Conservation (phyloP, 108 stramenopile species). For the Cyclotella cryptica region DNA sequence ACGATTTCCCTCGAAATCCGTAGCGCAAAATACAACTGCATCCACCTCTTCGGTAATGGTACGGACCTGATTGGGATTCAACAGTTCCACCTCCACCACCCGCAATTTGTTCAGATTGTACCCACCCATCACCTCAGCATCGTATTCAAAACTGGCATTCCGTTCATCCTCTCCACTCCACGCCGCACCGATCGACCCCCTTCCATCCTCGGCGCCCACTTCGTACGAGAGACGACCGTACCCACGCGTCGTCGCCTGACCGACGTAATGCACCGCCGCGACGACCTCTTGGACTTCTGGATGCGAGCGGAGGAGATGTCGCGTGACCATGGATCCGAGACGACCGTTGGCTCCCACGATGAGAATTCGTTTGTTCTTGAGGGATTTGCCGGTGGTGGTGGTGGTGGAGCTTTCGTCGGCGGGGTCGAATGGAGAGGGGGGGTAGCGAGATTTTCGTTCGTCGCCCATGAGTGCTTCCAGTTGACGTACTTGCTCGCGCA, state of each 20-base stretch:
- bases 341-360: conserved; percentile 86
- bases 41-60: conserved; percentile 80
- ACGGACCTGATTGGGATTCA: conserved; percentile 78
- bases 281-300: conserved; percentile 75
- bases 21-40: conserved; percentile 82
- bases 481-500: conserved; percentile 72
- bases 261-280: conserved; percentile 81
- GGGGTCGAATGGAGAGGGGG: conserved; percentile 13
- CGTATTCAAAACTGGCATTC: conserved; percentile 69
- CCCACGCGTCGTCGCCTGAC: conserved; percentile 71
- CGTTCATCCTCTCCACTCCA: conserved; percentile 74
- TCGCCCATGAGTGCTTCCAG: conserved; percentile 66
- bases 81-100: conserved; percentile 79
- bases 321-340: conserved; percentile 82
- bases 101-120: conserved; percentile 85
- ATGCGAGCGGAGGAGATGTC: conserved; percentile 68
- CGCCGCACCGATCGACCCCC: conserved; percentile 70
- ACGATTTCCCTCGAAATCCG: conserved; percentile 83
- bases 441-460: conserved; percentile 12
- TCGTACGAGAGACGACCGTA: conserved; percentile 87
- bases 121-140: conserved; percentile 64
- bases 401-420: conserved; percentile 11
- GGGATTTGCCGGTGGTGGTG: conserved; percentile 32
- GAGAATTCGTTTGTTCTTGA: conserved; percentile 68
- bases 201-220: conserved; percentile 85